Percentiles rank a stretch among this genome's conserved stretches.
These are phyloP conservation scores for Plasmodium gallinaceum DNA, from an alignment of 169 alveolate genomes.

Conservation along the genomic window DNA sequence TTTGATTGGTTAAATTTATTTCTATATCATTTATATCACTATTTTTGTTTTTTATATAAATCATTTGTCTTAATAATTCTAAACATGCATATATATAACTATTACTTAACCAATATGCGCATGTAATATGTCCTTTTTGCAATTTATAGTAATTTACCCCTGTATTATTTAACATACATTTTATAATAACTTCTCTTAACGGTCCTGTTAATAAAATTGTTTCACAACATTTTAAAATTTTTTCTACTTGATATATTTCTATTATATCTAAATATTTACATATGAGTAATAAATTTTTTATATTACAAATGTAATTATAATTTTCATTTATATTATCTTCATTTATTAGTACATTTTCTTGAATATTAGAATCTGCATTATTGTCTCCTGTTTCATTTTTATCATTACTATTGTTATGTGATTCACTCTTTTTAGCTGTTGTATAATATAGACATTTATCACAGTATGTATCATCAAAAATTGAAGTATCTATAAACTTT, in stretches of 20 bases:
- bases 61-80: slow-evolving; percentile 64
- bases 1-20: slow-evolving; percentile 47
- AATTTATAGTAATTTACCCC: slow-evolving; percentile 72
- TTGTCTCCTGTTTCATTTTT: neutral
- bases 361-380: neutral
- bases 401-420: neutral
- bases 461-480: slow-evolving; percentile 54
- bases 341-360: slow-evolving; percentile 38
- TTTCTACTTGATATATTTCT: slow-evolving; percentile 67
- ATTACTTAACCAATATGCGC: slow-evolving; percentile 75
- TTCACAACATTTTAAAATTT: slow-evolving; percentile 47
- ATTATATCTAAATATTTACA: slow-evolving; percentile 69
- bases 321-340: slow-evolving; percentile 75
- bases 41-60: slow-evolving; percentile 44
- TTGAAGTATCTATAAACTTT: slow-evolving; percentile 19
- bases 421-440: neutral
- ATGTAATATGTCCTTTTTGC: slow-evolving; percentile 69
- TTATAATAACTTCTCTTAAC: slow-evolving; percentile 58
- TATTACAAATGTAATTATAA: slow-evolving; percentile 60
- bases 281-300: slow-evolving; percentile 50
- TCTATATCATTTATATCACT: slow-evolving; percentile 37
- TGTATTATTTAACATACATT: slow-evolving; percentile 63
- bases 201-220: slow-evolving; percentile 60
- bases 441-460: slow-evolving; percentile 64
- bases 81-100: slow-evolving; percentile 60